These are phyloP conservation scores for Plenodomus lindquistii DNA, from an alignment of 2,329 filamentous ascomycete genomes.

Conservation along the genomic window DNA sequence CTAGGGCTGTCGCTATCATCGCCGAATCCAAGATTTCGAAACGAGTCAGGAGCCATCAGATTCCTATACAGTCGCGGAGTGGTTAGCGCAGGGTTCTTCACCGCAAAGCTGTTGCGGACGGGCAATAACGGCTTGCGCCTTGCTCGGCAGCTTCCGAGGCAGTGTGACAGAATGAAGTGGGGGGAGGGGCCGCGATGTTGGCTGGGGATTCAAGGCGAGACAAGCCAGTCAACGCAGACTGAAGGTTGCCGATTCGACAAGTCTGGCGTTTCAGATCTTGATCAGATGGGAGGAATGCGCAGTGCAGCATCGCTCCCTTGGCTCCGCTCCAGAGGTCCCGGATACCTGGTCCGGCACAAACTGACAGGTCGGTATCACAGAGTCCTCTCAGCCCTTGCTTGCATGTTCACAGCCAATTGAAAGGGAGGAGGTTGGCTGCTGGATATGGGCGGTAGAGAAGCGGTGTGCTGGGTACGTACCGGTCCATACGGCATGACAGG, in stretches of 20 bases:
- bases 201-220: slow-evolving; percentile 12
- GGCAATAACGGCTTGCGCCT: slow-evolving; percentile 4
- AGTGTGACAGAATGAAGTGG: slow-evolving; percentile 27
- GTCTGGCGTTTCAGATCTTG: slow-evolving; percentile 31
- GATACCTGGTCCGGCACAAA: slow-evolving; percentile 30
- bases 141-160: slow-evolving; percentile 29
- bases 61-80: slow-evolving; percentile 58
- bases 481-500: slow-evolving; percentile 90
- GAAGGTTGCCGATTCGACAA: slow-evolving; percentile 25
- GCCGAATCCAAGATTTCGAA: slow-evolving; percentile 86
- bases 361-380: slow-evolving; percentile 42
- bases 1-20: slow-evolving; percentile 48
- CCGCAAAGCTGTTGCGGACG: slow-evolving; percentile 7
- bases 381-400: slow-evolving; percentile 27
- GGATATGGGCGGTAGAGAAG: not conserved
- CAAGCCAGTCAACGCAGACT: slow-evolving; percentile 18
- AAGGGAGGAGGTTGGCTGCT: not conserved
- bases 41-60: slow-evolving; percentile 93
- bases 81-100: slow-evolving; percentile 23
- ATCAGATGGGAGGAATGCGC: slow-evolving; percentile 27
- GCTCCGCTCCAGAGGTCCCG: slow-evolving; percentile 19
- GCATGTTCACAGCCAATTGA: not conserved
- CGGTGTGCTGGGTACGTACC: slow-evolving; percentile 58
- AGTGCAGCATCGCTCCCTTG: slow-evolving; percentile 28
- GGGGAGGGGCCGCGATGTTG: slow-evolving; percentile 15